Conservation (phyloP, 441 rosid species). For the Raphanus hybrid region DNA sequence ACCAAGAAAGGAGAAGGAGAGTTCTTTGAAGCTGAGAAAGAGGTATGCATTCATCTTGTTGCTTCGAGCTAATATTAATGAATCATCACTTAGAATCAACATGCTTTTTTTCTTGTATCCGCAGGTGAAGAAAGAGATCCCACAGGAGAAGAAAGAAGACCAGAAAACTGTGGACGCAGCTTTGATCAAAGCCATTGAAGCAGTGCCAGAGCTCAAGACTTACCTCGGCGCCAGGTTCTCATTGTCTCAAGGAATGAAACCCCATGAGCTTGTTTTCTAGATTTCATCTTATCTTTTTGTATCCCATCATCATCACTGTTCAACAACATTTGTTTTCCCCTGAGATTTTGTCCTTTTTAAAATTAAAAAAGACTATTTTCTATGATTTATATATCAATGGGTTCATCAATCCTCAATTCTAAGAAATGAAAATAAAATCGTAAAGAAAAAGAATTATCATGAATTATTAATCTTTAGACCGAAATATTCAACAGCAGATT, state of each 20-base stretch:
- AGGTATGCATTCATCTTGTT: slow-evolving; percentile 43
- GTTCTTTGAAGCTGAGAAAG: slow-evolving; percentile 83
- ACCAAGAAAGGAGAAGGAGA: slow-evolving; percentile 76
- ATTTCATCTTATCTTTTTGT: slow-evolving; percentile 18
- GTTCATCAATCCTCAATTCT: not conserved
- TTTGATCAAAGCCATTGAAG: slow-evolving; percentile 53
- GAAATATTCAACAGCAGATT: slow-evolving; percentile 57
- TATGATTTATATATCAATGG: not conserved
- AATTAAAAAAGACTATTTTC: not conserved
- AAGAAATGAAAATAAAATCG: not conserved
- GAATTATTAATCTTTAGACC: slow-evolving; percentile 42
- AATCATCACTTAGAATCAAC: too few relatives aligned
- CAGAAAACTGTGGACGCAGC: slow-evolving; percentile 51
- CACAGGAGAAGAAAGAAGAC: slow-evolving; percentile 38
- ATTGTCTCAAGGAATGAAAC: slow-evolving; percentile 67
- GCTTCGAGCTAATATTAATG: too few relatives aligned
- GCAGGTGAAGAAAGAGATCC: slow-evolving; percentile 52
- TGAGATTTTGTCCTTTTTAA: too few relatives aligned
- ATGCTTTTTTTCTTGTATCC: not conserved
- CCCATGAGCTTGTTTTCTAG: slow-evolving; percentile 70
- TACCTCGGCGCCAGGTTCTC: slow-evolving; percentile 68
- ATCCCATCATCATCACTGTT: too few relatives aligned
- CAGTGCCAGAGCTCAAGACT: slow-evolving; percentile 53
- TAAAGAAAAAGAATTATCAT: not conserved
- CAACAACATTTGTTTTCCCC: not conserved